Evolutionary conservation across 2,329 filamentous ascomycete species (phyloP).

Genomic region (Fusarium sp.): DNA sequence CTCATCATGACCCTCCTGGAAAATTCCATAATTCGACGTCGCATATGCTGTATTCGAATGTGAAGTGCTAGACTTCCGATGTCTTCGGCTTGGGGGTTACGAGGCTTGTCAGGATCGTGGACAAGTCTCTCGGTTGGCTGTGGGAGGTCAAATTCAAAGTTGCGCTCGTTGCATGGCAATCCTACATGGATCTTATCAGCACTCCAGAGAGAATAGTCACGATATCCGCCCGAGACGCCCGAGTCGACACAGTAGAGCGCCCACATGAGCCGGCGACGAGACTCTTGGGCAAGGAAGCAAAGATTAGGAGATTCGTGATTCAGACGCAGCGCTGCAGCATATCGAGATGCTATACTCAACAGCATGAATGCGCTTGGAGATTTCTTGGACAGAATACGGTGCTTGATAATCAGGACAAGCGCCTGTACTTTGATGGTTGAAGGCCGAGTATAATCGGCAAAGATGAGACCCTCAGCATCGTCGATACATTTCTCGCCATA

Average conservation of each 20-base stretch:
- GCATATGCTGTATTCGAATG: conserved; percentile 65
- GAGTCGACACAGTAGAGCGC: conserved; percentile 57
- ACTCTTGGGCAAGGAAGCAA: conserved; percentile 56
- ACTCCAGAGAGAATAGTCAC: conserved; percentile 58
- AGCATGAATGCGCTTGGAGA: conserved; percentile 60
- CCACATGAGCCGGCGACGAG: conserved; percentile 58
- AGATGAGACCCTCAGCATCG: conserved; percentile 64
- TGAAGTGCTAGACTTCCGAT: conserved; percentile 67
- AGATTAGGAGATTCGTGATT: conserved; percentile 57
- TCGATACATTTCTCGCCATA: conserved; percentile 66
- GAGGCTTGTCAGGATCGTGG: conserved; percentile 54
- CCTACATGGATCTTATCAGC: conserved; percentile 56
- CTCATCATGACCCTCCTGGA: conserved; percentile 56
- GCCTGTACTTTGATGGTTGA: conserved; percentile 67
- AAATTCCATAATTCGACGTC: conserved; percentile 65
- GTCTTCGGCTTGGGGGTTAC: conserved; percentile 58
- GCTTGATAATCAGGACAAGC: conserved; percentile 58
- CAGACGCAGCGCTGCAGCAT: conserved; percentile 56
- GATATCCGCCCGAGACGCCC: conserved; percentile 56
- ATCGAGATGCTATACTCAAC: conserved; percentile 56
- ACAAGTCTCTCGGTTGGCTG: conserved; percentile 65
- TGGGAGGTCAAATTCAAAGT: conserved; percentile 67
- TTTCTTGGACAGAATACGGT: conserved; percentile 56
- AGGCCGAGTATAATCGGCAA: conserved; percentile 64
- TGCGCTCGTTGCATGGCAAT: conserved; percentile 57